phyloP scores from a whole-genome alignment of 2,329 filamentous ascomycete species.

The Penicillium sp. region DNA sequence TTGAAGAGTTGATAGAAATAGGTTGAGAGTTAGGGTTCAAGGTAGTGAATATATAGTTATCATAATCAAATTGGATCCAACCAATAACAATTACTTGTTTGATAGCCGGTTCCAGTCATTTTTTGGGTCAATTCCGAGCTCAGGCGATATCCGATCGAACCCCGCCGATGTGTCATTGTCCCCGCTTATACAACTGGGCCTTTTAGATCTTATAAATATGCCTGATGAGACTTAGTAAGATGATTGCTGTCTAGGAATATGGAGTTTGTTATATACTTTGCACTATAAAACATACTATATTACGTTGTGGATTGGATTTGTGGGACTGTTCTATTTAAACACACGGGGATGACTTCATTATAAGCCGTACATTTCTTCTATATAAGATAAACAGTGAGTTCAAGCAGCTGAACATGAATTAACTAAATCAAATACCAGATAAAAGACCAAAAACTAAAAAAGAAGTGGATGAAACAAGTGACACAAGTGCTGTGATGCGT shows the following conservation, averaged over 20 bases:
- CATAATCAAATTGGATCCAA: neutral
- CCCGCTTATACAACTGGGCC: neutral
- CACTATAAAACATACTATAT: neutral
- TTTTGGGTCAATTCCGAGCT: conserved; percentile 1
- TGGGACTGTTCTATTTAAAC: neutral
- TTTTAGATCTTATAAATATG: neutral
- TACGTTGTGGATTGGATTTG: neutral
- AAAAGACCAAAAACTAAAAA: neutral
- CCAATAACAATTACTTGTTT: neutral
- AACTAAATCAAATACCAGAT: neutral
- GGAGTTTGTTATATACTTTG: neutral
- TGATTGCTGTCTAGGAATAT: neutral
- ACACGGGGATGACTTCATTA: conserved; percentile 1
- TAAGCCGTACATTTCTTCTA: neutral
- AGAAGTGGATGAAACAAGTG: neutral
- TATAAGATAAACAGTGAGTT: neutral
- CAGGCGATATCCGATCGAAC: conserved; percentile 17
- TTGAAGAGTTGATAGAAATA: neutral
- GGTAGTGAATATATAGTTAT: neutral
- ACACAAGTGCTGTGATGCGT: neutral
- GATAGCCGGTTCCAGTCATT: neutral
- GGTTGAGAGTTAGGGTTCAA: neutral
- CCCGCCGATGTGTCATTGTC: neutral
- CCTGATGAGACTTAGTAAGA: neutral
- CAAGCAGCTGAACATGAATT: neutral